Conservation (phyloP, 108 stramenopile genomes). For the Skeletonema menzelii region DNA sequence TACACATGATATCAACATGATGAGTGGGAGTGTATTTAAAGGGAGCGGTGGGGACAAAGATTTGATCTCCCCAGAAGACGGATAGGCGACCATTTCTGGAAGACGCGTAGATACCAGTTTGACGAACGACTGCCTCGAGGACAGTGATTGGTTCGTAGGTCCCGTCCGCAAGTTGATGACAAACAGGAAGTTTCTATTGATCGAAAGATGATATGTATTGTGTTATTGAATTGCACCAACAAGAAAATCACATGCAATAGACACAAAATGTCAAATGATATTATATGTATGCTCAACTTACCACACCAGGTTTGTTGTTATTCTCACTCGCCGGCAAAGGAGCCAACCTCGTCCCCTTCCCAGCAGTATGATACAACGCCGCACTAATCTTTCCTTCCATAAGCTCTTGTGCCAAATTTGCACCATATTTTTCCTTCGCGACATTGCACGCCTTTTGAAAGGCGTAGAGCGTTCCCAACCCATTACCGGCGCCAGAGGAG, state of each 20-base stretch:
- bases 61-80: slow-evolving; percentile 99
- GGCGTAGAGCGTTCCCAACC: slow-evolving; percentile 94
- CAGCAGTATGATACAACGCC: slow-evolving; percentile 97
- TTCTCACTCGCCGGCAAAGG: slow-evolving; percentile 97
- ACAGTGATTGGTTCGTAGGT: slow-evolving; percentile 85
- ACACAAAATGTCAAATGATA: not conserved
- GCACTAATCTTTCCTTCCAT: slow-evolving; percentile 68
- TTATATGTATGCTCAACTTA: slow-evolving; percentile 37
- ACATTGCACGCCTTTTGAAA: slow-evolving; percentile 87
- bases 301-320: slow-evolving; percentile 99
- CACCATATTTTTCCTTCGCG: slow-evolving; percentile 63
- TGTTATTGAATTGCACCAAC: slow-evolving; percentile 3
- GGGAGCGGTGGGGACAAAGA: slow-evolving; percentile 88
- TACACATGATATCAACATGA: slow-evolving; percentile 98
- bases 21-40: slow-evolving; percentile 84
- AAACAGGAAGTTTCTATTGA: slow-evolving; percentile 86
- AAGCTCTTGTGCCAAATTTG: slow-evolving; percentile 63
- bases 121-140: slow-evolving; percentile 96
- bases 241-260: slow-evolving; percentile 1
- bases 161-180: slow-evolving; percentile 54
- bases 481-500: slow-evolving; percentile 93
- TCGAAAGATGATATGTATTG: not conserved
- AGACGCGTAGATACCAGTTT: slow-evolving; percentile 95
- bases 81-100: slow-evolving; percentile 91
- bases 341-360: slow-evolving; percentile 96